Conservation (phyloP, 208 protist genomes). For the Leishmania tarentolae region DNA sequence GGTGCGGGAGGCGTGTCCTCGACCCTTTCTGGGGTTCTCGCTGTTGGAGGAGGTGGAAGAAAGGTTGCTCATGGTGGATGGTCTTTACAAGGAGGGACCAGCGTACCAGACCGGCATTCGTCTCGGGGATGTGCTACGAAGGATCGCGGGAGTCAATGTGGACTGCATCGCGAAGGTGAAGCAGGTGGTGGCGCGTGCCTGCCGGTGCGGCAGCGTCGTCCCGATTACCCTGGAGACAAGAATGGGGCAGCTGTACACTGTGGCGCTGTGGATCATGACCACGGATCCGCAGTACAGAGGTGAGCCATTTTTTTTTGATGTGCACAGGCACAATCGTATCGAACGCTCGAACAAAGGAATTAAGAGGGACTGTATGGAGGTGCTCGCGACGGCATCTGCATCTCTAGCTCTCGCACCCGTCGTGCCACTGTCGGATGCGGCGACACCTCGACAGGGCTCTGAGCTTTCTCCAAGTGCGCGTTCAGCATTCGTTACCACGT, state of each 20-base stretch:
- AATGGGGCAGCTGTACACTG: slow-evolving; percentile 42
- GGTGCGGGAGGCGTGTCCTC: background rate
- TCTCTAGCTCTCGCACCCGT: background rate
- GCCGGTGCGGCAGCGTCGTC: slow-evolving; percentile 36
- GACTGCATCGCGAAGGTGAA: slow-evolving; percentile 36
- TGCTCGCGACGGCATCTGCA: background rate
- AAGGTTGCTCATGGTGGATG: slow-evolving; percentile 36
- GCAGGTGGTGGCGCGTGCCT: slow-evolving; percentile 31
- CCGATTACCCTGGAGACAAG: slow-evolving; percentile 39
- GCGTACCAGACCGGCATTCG: slow-evolving; percentile 59
- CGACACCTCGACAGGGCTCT: background rate
- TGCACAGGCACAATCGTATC: slow-evolving; percentile 35
- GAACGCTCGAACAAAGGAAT: slow-evolving; percentile 30
- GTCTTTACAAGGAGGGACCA: slow-evolving; percentile 43
- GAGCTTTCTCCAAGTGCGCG: slow-evolving; percentile 8
- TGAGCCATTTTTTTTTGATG: slow-evolving; percentile 49
- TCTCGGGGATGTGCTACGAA: slow-evolving; percentile 46
- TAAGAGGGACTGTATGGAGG: slow-evolving; percentile 16
- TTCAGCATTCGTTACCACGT: slow-evolving; percentile 19
- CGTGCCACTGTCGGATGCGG: background rate
- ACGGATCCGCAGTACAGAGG: slow-evolving; percentile 39
- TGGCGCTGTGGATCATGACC: slow-evolving; percentile 59
- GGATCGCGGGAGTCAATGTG: slow-evolving; percentile 36
- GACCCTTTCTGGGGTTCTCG: slow-evolving; percentile 61
- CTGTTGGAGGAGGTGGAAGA: slow-evolving; percentile 37